These are phyloP conservation scores for Kodamaea restingae DNA, from an alignment of 805 yeast species.

Conservation along the genomic window DNA sequence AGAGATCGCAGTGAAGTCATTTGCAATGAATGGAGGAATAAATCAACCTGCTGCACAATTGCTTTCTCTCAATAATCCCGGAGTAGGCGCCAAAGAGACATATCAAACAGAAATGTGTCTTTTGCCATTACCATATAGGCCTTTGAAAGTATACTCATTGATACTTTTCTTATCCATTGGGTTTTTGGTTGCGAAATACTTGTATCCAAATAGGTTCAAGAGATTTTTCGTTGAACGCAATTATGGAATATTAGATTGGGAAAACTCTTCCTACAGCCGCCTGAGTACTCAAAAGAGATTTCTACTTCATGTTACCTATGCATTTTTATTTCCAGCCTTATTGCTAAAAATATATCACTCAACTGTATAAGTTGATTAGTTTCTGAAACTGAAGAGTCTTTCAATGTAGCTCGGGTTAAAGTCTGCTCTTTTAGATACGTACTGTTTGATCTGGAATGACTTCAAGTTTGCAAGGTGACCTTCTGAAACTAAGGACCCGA, in stretches of 20 bases:
- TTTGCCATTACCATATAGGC: conserved; percentile 50
- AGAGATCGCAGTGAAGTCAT: conserved; percentile 84
- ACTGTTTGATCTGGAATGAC: conserved; percentile 58
- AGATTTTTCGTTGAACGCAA: not conserved
- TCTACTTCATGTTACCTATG: conserved; percentile 1
- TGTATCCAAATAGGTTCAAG: conserved; percentile 8
- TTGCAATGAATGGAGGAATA: conserved; percentile 93
- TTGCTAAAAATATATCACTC: conserved; percentile 1
- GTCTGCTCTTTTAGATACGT: conserved; percentile 66
- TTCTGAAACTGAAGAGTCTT: conserved; percentile 38
- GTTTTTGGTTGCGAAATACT: conserved; percentile 12
- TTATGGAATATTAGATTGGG: conserved; percentile 4
- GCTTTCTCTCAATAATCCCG: conserved; percentile 57
- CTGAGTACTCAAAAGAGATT: conserved; percentile 2
- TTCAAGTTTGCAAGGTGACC: conserved; percentile 70
- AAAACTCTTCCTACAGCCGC: not conserved
- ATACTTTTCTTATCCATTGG: conserved; percentile 10
- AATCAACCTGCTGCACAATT: conserved; percentile 81
- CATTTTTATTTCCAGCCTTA: conserved; percentile 4
- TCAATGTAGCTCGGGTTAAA: conserved; percentile 54
- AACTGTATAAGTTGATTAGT: conserved; percentile 4
- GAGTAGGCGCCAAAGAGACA: conserved; percentile 12
- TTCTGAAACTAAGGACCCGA: conserved; percentile 74
- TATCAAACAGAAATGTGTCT: conserved; percentile 49
- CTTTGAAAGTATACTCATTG: conserved; percentile 15